A percentile compares a stretch with the other conserved stretches of the same genome.
These are phyloP conservation scores for Aurantiochytrium sp. DNA, from an alignment of 108 stramenopile species.

Conservation along the genomic window DNA sequence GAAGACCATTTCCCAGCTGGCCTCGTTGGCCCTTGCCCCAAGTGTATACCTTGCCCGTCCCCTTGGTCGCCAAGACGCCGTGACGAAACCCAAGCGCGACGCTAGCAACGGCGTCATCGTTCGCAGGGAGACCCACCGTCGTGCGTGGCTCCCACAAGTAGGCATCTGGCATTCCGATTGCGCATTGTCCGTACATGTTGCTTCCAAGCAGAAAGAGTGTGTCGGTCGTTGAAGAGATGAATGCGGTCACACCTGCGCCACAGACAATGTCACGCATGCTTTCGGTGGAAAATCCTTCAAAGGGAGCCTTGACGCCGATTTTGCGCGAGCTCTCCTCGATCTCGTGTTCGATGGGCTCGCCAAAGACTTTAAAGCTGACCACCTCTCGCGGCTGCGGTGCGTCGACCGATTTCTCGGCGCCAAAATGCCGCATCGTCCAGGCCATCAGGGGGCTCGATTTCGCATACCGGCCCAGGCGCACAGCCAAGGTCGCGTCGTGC, in stretches of 20 bases:
- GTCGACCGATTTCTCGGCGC: background rate
- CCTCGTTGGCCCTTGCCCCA: slow-evolving; percentile 7
- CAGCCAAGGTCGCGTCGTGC: background rate
- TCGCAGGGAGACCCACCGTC: background rate
- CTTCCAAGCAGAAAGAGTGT: background rate
- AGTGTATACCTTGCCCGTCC: background rate
- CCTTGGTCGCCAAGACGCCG: background rate
- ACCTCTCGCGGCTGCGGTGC: background rate
- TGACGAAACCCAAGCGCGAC: background rate
- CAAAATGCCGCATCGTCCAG: background rate
- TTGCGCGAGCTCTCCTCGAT: background rate
- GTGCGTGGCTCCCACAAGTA: background rate
- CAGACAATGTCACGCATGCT: background rate
- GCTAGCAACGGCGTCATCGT: background rate
- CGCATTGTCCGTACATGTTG: background rate
- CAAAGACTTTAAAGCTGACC: background rate
- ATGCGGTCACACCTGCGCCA: background rate
- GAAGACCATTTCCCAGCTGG: background rate
- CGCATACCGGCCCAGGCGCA: background rate
- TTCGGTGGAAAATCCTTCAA: background rate
- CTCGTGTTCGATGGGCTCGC: background rate
- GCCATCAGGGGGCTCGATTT: background rate
- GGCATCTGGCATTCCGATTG: background rate
- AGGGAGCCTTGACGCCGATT: background rate
- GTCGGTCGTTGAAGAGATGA: background rate